Evolutionary conservation across 2,329 filamentous ascomycete genomes (phyloP).

Genomic region (Trichoderma endophyticum): DNA sequence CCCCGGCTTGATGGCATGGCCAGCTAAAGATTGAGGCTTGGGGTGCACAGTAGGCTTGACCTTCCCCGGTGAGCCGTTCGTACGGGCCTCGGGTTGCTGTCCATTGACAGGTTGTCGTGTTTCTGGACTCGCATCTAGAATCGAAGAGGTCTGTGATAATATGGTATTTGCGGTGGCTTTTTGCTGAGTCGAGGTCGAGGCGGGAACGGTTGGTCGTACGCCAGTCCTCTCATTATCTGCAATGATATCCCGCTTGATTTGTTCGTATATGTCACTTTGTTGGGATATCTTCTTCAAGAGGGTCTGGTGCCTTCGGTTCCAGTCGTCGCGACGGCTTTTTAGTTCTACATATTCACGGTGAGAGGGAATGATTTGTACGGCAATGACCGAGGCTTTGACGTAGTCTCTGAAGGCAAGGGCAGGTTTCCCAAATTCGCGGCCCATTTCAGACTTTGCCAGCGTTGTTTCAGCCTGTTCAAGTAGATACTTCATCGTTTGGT

Average conservation of each 20-base stretch:
- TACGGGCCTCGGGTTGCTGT: constrained; percentile 7
- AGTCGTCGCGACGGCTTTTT: constrained; percentile 50
- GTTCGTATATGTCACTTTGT: constrained; percentile 50
- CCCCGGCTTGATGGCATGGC: constrained; percentile 47
- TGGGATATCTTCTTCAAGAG: constrained; percentile 50
- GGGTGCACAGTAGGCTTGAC: constrained; percentile 55
- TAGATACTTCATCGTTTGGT: constrained; percentile 52
- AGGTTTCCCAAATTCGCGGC: constrained; percentile 60
- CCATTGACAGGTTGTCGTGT: background rate
- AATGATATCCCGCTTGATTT: constrained; percentile 58
- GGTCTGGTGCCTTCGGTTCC: constrained; percentile 46
- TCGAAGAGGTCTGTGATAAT: constrained; percentile 14
- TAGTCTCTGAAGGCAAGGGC: constrained; percentile 82
- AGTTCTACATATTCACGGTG: constrained; percentile 72
- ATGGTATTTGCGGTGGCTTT: constrained; percentile 16
- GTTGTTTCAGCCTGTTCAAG: constrained; percentile 51
- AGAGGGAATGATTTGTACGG: constrained; percentile 69
- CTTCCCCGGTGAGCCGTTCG: constrained; percentile 29
- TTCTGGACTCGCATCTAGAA: background rate
- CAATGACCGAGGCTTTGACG: constrained; percentile 75
- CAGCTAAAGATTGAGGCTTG: constrained; percentile 65
- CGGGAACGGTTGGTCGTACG: constrained; percentile 42
- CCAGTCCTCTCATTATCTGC: constrained; percentile 63
- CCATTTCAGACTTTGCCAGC: constrained; percentile 58
- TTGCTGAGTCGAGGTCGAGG: constrained; percentile 20